Evolutionary conservation across 179 eudicot genomes (phyloP).

Genomic region (Amaranthus tricolor): DNA sequence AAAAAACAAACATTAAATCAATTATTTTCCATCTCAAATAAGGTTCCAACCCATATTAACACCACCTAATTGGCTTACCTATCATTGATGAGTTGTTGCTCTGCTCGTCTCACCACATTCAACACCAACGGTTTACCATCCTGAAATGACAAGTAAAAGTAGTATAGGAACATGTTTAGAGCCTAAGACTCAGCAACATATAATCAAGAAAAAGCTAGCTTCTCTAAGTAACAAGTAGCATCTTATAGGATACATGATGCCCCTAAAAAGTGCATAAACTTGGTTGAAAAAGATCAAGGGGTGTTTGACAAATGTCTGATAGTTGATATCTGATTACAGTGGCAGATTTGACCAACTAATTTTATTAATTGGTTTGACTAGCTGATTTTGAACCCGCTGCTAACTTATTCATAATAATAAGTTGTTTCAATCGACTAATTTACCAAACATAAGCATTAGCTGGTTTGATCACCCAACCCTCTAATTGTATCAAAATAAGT

Average conservation of each 20-base stretch:
- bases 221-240: neutral
- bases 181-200: neutral
- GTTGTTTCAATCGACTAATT: too few relatives aligned
- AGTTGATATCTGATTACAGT: too few relatives aligned
- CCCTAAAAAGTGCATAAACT: too few relatives aligned
- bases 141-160: conserved; percentile 34
- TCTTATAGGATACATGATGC: neutral
- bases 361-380: too few relatives aligned
- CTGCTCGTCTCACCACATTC: conserved; percentile 88
- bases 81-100: conserved; percentile 74
- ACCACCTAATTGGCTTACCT: conserved; percentile 37
- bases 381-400: too few relatives aligned
- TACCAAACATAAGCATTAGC: too few relatives aligned
- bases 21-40: neutral
- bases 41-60: neutral
- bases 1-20: conserved; percentile 4
- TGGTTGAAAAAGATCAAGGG: too few relatives aligned
- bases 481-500: too few relatives aligned
- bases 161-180: neutral
- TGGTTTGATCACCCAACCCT: too few relatives aligned
- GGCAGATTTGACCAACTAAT: too few relatives aligned
- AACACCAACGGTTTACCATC: conserved; percentile 98
- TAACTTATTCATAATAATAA: too few relatives aligned
- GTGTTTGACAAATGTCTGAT: too few relatives aligned
- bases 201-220: neutral